These are phyloP conservation scores for Piper longum DNA, from an alignment of 164 flowering plant genomes.

Conservation along the genomic window DNA sequence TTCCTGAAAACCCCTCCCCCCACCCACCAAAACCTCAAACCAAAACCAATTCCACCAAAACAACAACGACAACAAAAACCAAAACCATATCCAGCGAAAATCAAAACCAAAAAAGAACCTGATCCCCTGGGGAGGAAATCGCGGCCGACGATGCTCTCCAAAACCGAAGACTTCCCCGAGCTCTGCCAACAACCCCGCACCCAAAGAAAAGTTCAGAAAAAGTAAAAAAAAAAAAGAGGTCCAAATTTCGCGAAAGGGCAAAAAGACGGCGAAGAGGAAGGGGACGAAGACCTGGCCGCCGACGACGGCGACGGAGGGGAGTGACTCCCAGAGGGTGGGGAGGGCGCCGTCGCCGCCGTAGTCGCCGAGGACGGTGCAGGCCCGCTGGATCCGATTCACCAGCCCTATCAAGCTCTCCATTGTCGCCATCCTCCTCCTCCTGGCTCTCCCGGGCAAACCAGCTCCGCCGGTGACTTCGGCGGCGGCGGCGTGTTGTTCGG, in stretches of 20 bases:
- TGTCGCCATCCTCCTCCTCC: constrained; percentile 24
- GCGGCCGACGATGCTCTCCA: constrained; percentile 78
- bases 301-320: constrained; percentile 86
- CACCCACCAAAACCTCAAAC: background rate
- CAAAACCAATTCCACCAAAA: background rate
- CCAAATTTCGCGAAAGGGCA: background rate
- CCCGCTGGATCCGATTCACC: constrained; percentile 54
- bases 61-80: background rate
- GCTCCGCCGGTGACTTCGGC: too few species aligned
- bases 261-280: background rate
- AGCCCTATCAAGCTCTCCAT: constrained; percentile 58
- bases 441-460: background rate
- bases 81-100: background rate
- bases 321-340: constrained; percentile 85
- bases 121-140: constrained; percentile 87
- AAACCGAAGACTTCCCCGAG: constrained; percentile 76
- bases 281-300: constrained; percentile 65
- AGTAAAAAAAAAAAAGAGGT: background rate
- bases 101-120: constrained; percentile 20
- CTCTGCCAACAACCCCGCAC: constrained; percentile 22
- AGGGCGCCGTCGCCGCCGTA: constrained; percentile 46
- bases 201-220: constrained; percentile 1
- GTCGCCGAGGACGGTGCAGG: constrained; percentile 59
- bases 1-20: constrained; percentile 25
- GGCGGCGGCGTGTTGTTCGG: too few species aligned